phyloP scores from a whole-genome alignment of 1,284 basidiomycete genomes.

The Sporisorium reilianum region DNA sequence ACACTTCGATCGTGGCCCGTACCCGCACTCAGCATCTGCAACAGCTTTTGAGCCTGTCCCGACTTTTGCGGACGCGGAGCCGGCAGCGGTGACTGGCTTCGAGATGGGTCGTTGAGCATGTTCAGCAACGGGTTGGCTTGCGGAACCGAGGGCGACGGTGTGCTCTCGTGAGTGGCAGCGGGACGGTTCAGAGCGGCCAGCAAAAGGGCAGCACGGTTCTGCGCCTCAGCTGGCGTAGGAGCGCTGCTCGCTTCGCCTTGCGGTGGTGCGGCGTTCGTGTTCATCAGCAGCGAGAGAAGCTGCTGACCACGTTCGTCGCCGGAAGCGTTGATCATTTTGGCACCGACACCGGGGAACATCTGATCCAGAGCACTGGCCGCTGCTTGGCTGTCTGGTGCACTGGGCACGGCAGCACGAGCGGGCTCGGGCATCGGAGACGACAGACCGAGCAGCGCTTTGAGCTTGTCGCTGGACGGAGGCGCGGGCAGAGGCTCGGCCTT shows the following conservation, averaged over 20 bases:
- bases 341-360: conserved; percentile 42
- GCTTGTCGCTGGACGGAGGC: conserved; percentile 51
- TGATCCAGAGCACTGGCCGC: conserved; percentile 14
- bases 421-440: conserved; percentile 34
- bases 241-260: conserved; percentile 12
- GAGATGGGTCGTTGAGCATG: conserved; percentile 44
- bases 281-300: conserved; percentile 49
- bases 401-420: conserved; percentile 8
- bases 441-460: conserved; percentile 56
- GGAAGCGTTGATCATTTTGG: conserved; percentile 48
- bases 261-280: conserved; percentile 15
- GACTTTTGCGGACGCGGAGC: conserved; percentile 57
- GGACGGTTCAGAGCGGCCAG: conserved; percentile 42
- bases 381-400: conserved; percentile 5
- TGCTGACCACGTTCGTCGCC: conserved; percentile 53
- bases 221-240: conserved; percentile 14
- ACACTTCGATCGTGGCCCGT: conserved; percentile 32
- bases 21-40: conserved; percentile 55
- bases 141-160: conserved; percentile 3
- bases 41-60: conserved; percentile 51
- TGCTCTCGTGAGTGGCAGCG: neutral
- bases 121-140: conserved; percentile 34
- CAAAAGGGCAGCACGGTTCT: conserved; percentile 33
- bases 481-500: conserved; percentile 43
- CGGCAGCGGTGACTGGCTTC: conserved; percentile 56